Percentiles rank a stretch among this genome's conserved stretches.
Conservation (phyloP, 2,329 filamentous ascomycete species). For the Pseudogymnoascus sp. region DNA sequence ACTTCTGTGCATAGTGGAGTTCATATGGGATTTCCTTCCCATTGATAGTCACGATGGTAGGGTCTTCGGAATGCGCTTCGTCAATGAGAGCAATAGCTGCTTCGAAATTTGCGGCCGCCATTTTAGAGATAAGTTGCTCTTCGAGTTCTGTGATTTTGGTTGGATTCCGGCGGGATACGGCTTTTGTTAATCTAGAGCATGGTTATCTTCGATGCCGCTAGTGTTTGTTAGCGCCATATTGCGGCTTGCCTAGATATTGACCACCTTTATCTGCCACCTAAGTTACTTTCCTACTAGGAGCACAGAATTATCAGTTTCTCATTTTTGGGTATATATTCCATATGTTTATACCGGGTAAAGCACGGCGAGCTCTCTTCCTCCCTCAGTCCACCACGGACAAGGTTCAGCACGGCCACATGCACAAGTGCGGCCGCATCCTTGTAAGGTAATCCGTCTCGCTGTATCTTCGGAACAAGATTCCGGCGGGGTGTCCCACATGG, state of each 20-base stretch:
- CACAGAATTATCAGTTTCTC: not conserved
- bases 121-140: conserved; percentile 1
- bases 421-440: not conserved
- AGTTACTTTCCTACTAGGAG: not conserved
- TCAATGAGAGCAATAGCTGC: conserved; percentile 62
- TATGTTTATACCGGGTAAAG: not conserved
- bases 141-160: not conserved
- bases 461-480: not conserved
- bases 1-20: conserved; percentile 71
- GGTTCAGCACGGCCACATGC: not conserved
- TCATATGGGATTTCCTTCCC: conserved; percentile 57
- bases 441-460: not conserved
- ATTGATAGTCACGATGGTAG: conserved; percentile 42
- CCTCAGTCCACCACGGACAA: not conserved
- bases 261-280: not conserved
- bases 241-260: not conserved
- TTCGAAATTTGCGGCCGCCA: conserved; percentile 28
- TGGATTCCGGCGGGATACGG: not conserved
- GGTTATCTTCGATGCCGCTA: not conserved
- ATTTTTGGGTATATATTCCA: not conserved
- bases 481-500: conserved; percentile 5
- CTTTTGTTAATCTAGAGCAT: not conserved
- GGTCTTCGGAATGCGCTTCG: conserved; percentile 60
- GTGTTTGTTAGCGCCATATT: not conserved
- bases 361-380: not conserved